Conservation (phyloP, 2,329 filamentous ascomycete genomes). For the Claviceps sp. region DNA sequence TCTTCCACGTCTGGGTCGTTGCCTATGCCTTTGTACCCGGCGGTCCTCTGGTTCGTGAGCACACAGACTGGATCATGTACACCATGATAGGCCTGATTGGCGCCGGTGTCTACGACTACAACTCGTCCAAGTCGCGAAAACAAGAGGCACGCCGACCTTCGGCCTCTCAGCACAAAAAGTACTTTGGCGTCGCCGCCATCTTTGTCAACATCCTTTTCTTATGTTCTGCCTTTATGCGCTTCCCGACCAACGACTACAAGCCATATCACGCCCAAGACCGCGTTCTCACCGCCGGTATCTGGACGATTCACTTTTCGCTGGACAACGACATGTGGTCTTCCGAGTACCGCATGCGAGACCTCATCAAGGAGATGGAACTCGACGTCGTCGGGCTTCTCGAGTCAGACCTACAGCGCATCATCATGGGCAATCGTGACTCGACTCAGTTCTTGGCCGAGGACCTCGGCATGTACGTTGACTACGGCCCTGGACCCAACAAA, state of each 20-base stretch:
- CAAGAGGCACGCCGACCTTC: slow-evolving; percentile 17
- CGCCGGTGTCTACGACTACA: slow-evolving; percentile 66
- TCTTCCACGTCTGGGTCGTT: slow-evolving; percentile 98
- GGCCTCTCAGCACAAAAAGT: slow-evolving; percentile 34
- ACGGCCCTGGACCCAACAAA: slow-evolving; percentile 93
- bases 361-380: slow-evolving; percentile 89
- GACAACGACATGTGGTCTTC: slow-evolving; percentile 99
- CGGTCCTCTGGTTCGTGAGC: slow-evolving; percentile 81
- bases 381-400: slow-evolving; percentile 93
- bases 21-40: slow-evolving; percentile 97
- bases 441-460: slow-evolving; percentile 94
- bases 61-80: slow-evolving; percentile 90
- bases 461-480: slow-evolving; percentile 97
- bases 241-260: slow-evolving; percentile 82
- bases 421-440: slow-evolving; percentile 97
- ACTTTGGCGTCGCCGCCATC: slow-evolving; percentile 46
- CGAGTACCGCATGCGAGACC: slow-evolving; percentile 81
- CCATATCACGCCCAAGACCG: slow-evolving; percentile 83
- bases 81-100: slow-evolving; percentile 75
- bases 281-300: slow-evolving; percentile 85
- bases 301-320: slow-evolving; percentile 95
- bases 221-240: slow-evolving; percentile 72
- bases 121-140: slow-evolving; percentile 32
- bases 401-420: slow-evolving; percentile 88
- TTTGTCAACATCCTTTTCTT: slow-evolving; percentile 69